A percentile compares a stretch with the other conserved stretches of the same genome.
phyloP scores from a whole-genome alignment of 1,284 basidiomycete genomes.

The Ustilago shanxiensis region DNA sequence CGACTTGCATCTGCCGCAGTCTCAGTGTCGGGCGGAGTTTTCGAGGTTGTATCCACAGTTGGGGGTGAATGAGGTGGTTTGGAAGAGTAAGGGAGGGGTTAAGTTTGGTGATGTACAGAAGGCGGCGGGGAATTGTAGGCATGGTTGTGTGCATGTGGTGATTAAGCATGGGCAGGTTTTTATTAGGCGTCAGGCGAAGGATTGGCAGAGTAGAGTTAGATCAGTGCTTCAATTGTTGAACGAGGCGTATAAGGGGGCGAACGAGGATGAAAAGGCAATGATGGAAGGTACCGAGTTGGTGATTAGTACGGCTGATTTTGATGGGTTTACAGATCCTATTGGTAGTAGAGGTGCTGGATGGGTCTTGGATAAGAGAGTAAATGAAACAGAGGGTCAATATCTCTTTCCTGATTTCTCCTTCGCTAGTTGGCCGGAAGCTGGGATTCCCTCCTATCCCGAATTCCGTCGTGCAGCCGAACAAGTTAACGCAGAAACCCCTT shows the following conservation, averaged over 20 bases:
- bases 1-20: constrained; percentile 20
- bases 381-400: constrained; percentile 33
- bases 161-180: constrained; percentile 50
- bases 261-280: constrained; percentile 23
- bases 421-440: constrained; percentile 57
- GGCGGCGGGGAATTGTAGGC: constrained; percentile 28
- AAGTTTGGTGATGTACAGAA: constrained; percentile 28
- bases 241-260: constrained; percentile 31
- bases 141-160: constrained; percentile 48
- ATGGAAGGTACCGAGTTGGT: constrained; percentile 44
- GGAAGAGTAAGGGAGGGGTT: constrained; percentile 47
- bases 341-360: constrained; percentile 38
- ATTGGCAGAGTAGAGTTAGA: constrained; percentile 45
- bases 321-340: constrained; percentile 29
- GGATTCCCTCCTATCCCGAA: constrained; percentile 46
- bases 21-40: constrained; percentile 44
- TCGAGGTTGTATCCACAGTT: constrained; percentile 54
- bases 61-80: constrained; percentile 18
- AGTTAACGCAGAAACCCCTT: constrained; percentile 37
- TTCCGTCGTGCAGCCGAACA: constrained; percentile 26
- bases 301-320: constrained; percentile 43
- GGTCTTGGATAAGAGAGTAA: constrained; percentile 43
- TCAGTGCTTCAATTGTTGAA: constrained; percentile 33
- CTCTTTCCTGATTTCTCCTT: constrained; percentile 57
- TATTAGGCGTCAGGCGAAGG: constrained; percentile 32